A percentile compares a stretch with the other conserved stretches of the same genome.
phyloP scores from a whole-genome alignment of 306 rosid species.

The Medicago lupulina region DNA sequence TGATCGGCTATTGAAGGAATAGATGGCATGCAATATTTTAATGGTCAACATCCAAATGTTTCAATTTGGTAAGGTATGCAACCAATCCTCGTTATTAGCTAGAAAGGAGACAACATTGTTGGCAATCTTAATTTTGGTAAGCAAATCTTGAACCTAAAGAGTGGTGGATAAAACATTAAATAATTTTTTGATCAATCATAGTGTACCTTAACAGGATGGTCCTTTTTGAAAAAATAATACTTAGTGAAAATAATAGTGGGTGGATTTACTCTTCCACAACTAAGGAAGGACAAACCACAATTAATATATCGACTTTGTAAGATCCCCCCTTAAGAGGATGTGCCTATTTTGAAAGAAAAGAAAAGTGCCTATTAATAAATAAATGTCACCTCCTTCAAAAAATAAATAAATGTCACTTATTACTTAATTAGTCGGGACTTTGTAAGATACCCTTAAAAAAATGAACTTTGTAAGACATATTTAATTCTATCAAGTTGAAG shows the following conservation, averaged over 20 bases:
- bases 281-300: conserved; percentile 1
- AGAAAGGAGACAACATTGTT: background rate
- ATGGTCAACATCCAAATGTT: conserved; percentile 42
- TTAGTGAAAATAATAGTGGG: background rate
- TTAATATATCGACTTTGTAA: background rate
- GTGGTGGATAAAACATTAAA: background rate
- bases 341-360: background rate
- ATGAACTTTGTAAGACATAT: no score
- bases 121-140: background rate
- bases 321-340: no score
- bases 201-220: background rate
- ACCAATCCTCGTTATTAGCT: background rate
- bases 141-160: background rate
- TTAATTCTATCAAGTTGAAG: no score
- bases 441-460: background rate
- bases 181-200: conserved; percentile 14
- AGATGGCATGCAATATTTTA: conserved; percentile 20
- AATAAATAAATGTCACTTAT: no score
- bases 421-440: background rate
- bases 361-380: no score
- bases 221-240: background rate
- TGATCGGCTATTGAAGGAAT: conserved; percentile 37
- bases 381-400: no score
- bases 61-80: conserved; percentile 14
- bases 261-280: conserved; percentile 1